Conservation (phyloP, 2,329 filamentous ascomycete species). For the Colletotrichum melonis region DNA sequence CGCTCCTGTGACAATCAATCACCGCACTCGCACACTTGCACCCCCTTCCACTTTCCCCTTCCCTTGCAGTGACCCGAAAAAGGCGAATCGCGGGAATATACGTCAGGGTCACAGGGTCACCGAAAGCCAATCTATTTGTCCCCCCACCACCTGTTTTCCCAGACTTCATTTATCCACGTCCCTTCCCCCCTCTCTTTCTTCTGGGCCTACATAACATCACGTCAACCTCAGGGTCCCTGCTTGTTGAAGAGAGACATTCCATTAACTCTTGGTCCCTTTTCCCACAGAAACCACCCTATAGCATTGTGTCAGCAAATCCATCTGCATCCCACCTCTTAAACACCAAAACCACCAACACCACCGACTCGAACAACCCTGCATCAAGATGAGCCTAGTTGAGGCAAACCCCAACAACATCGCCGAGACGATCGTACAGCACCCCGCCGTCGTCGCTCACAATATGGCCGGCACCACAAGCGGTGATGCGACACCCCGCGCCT, state of each 20-base stretch:
- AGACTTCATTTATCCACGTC: conserved; percentile 11
- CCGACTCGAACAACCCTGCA: background rate
- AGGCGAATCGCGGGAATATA: conserved; percentile 36
- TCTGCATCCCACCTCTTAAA: background rate
- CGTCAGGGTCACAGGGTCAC: conserved; percentile 35
- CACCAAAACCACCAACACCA: background rate
- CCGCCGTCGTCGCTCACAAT: conserved; percentile 41
- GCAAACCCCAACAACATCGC: conserved; percentile 40
- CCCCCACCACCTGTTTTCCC: conserved; percentile 36
- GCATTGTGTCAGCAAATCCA: conserved; percentile 7
- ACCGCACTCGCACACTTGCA: conserved; percentile 21
- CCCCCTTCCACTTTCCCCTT: conserved; percentile 31
- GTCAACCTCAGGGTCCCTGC: conserved; percentile 27
- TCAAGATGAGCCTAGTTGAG: conserved; percentile 43
- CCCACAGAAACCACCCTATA: background rate
- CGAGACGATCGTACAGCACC: conserved; percentile 42
- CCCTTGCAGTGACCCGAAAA: conserved; percentile 33
- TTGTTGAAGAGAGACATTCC: conserved; percentile 9
- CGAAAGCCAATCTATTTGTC: conserved; percentile 31
- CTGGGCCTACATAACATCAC: conserved; percentile 30
- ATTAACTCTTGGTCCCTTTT: conserved; percentile 14
- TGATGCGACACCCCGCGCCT: conserved; percentile 48
- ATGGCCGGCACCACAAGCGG: conserved; percentile 42
- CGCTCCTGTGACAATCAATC: conserved; percentile 28
- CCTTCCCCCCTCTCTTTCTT: conserved; percentile 14